Evolutionary conservation across 2,329 filamentous ascomycete species (phyloP).

Genomic region (Aspergillus brasiliensis): DNA sequence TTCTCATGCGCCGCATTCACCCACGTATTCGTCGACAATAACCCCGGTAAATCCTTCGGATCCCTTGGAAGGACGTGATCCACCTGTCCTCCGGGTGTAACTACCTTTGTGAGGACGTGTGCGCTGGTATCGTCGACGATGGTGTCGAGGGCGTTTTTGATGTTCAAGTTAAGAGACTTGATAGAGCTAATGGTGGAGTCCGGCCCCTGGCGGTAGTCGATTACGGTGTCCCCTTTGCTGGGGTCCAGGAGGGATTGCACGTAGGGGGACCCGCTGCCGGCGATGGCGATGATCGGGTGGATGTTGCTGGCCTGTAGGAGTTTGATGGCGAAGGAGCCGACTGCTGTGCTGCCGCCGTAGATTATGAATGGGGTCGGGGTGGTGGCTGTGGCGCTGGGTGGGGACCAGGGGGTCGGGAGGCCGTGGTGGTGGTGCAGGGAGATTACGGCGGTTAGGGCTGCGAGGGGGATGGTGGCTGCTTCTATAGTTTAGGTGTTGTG

Average conservation of each 20-base stretch:
- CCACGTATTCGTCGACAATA: constrained; percentile 9
- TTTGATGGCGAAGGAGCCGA: constrained; percentile 62
- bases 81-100: constrained; percentile 17
- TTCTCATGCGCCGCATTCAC: constrained; percentile 10
- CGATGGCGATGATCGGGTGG: constrained; percentile 63
- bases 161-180: constrained; percentile 14
- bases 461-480: constrained; percentile 59
- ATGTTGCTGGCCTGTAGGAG: constrained; percentile 58
- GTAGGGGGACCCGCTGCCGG: constrained; percentile 54
- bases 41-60: constrained; percentile 7
- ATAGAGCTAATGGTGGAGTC: constrained; percentile 54
- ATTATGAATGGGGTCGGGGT: constrained; percentile 45
- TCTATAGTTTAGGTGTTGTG: constrained; percentile 46
- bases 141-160: constrained; percentile 14
- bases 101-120: not conserved
- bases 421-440: constrained; percentile 52
- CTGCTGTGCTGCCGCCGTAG: constrained; percentile 55
- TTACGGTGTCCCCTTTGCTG: constrained; percentile 57
- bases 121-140: constrained; percentile 1
- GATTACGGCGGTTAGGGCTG: constrained; percentile 57
- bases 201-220: constrained; percentile 64
- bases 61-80: constrained; percentile 11
- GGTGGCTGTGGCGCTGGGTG: constrained; percentile 31
- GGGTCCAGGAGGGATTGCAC: constrained; percentile 57
- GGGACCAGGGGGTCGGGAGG: constrained; percentile 54